Base-by-base conservation (phyloP, 2,329 filamentous ascomycete species). In the Diplodia corticola region DNA sequence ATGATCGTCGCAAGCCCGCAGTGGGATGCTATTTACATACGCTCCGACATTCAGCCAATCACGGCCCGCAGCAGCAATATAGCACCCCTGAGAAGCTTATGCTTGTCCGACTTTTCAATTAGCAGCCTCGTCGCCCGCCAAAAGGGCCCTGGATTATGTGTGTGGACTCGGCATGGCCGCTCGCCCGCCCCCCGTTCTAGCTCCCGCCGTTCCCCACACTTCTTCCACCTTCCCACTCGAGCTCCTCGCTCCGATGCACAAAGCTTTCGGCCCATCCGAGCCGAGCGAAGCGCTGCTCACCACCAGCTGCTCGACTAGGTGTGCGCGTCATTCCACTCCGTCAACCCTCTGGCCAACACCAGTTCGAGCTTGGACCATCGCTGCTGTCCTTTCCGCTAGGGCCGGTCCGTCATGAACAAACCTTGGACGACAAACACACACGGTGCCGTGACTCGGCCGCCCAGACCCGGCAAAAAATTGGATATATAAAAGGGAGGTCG, bases 11-110 rank as follows among this genome's bases (percentile, higher is more conserved):
- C 13, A 24, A 40, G 53, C 53, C n/a, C 5, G 28, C 9, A n/a
- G 24, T 6, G 17, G 17, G 28, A 28, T 28, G 40, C 40, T 46
- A 33, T 49, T 15, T 17, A 15, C 55, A 13, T 17, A n/a, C 57
- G 57, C n/a, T 35, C 57, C 57, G 57, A 61, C 57, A 48, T 61
- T 6, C 40, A 28, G 13, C 57, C 57, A 61, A 49, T 61, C 57
- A 61, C 12, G 9, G 10, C 40, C 4, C 44, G 17, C 28, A 13
- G 26, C 44, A 3, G 44, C 44, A 24, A 30, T n/a, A 54, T 22
- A 54, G 10, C 51, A 30, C 26, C 57, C 40, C 20, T 33, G 51
- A 35, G 7, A 20, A 33, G 10, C 22, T 59, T 26, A 15, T 9
- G 13, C n/a, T 44, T 44, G 22, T 28, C 33, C 57, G 57, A 28